Base-by-base conservation (phyloP, 352 stramenopile species). In the Phytopythium oedochilum region DNA sequence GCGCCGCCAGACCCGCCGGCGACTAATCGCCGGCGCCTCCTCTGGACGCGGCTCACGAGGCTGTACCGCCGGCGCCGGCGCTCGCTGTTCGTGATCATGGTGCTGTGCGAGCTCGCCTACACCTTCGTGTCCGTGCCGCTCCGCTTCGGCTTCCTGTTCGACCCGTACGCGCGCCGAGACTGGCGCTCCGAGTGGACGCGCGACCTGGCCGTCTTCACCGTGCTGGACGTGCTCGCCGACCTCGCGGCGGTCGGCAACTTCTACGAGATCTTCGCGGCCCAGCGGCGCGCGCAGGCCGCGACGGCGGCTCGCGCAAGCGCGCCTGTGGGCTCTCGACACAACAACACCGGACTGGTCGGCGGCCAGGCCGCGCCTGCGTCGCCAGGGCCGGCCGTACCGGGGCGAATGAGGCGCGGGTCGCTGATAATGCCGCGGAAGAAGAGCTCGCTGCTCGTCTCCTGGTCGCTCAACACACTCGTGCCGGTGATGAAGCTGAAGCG, bases 391-490 rank as follows among this genome's bases (percentile, higher is more conserved):
- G 31, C 3, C 11, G 44, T 45, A 0, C 57, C n/a, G 2, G 36
- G 8, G 38, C 38, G 10, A 26, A 47, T 60, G 44, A 54, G 26
- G 18, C 47, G n/a, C 39, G 2, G 39, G 7, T 66, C 60, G 8
- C 35, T 76, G 0, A 22, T 78, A 6, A 50, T 23, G 28, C 45
- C 26, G 15, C 28, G 44, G 39, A 55, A 52, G 39, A 60, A 71
- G 61, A 60, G 56, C 47, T 81, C 65, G 17, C 59, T 80, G 48
- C 36, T 66, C 5, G 63, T 75, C 2, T 61, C 69, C 4, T 90
- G 78, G 76, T 88, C 76, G 12, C 61, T 89, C n/a, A 87, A 87
- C 58, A 83, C 75, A 18, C 71, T 89, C 49, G 44, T 87, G 6
- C 75, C 78, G 22, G 50, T 35, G 0, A 61, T 36, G 3, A 66